These are phyloP conservation scores for Pleurotus eryngii DNA, from an alignment of 768 basidiomycete species.

Conservation along the genomic window DNA sequence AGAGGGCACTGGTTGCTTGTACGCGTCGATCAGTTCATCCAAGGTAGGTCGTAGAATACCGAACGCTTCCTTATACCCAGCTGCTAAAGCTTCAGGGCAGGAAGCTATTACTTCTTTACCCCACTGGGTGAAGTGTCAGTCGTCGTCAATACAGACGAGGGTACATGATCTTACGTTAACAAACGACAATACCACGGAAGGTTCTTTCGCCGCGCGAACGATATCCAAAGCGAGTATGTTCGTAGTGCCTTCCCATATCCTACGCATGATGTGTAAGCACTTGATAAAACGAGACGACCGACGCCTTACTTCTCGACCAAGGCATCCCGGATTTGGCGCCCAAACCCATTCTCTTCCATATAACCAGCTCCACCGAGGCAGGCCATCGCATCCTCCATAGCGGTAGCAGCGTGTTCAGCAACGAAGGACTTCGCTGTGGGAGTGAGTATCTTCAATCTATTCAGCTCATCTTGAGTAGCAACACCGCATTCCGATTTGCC, in stretches of 20 bases:
- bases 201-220: slow-evolving; percentile 48
- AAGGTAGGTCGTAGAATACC: slow-evolving; percentile 36
- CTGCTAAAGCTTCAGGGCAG: slow-evolving; percentile 32
- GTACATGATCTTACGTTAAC: slow-evolving; percentile 36
- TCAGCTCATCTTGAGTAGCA: slow-evolving; percentile 45
- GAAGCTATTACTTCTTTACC: slow-evolving; percentile 38
- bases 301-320: slow-evolving; percentile 59
- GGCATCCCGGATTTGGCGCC: slow-evolving; percentile 60
- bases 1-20: slow-evolving; percentile 38
- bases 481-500: slow-evolving; percentile 59
- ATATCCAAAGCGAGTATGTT: slow-evolving; percentile 70
- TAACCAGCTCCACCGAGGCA: slow-evolving; percentile 76
- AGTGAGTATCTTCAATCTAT: slow-evolving; percentile 59
- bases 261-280: slow-evolving; percentile 13
- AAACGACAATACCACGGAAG: slow-evolving; percentile 42
- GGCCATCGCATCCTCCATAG: slow-evolving; percentile 74
- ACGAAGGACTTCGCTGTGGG: slow-evolving; percentile 70
- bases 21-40: slow-evolving; percentile 34
- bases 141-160: background rate
- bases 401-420: slow-evolving; percentile 57
- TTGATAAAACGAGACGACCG: background rate
- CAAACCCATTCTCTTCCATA: slow-evolving; percentile 80
- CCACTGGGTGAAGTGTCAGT: slow-evolving; percentile 41
- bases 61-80: slow-evolving; percentile 25
- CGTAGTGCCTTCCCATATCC: slow-evolving; percentile 79